These are phyloP conservation scores for Tricholoma matsutake DNA, from an alignment of 768 basidiomycete species.

Conservation along the genomic window DNA sequence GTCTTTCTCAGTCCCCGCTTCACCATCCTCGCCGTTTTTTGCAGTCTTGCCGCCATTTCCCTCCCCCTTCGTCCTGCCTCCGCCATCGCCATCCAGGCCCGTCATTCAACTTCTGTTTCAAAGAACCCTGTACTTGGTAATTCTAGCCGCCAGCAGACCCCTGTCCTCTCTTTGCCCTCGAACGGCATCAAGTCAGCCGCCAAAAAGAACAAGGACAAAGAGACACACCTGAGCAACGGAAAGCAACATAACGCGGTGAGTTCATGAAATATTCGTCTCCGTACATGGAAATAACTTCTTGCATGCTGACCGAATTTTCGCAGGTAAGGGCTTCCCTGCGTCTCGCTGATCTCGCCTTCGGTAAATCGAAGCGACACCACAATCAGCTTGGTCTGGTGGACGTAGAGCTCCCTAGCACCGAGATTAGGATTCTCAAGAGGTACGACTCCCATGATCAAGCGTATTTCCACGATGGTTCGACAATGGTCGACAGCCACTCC, in stretches of 20 bases:
- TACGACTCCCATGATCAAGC: neutral
- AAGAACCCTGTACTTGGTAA: neutral
- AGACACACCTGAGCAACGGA: neutral
- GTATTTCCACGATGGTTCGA: neutral
- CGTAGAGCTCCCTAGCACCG: no score
- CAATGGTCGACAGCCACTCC: neutral
- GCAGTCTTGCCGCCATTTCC: slow-evolving; percentile 42
- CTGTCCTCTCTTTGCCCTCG: neutral
- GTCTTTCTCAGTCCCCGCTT: slow-evolving; percentile 47
- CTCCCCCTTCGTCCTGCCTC: slow-evolving; percentile 32
- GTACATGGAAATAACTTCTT: neutral
- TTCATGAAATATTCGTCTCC: neutral
- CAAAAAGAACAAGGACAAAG: neutral
- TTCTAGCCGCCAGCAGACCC: neutral
- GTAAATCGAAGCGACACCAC: neutral
- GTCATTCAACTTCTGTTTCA: slow-evolving; percentile 13
- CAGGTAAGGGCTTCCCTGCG: neutral
- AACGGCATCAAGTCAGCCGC: neutral
- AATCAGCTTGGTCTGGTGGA: no score
- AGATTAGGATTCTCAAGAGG: neutral
- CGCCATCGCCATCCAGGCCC: slow-evolving; percentile 35
- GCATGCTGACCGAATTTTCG: neutral
- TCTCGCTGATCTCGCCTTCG: neutral
- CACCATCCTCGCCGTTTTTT: slow-evolving; percentile 41
- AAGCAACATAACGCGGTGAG: neutral